Evolutionary conservation across 192 early-diverging fungal species (phyloP).

Genomic region (Gamsiella multidivaricata): DNA sequence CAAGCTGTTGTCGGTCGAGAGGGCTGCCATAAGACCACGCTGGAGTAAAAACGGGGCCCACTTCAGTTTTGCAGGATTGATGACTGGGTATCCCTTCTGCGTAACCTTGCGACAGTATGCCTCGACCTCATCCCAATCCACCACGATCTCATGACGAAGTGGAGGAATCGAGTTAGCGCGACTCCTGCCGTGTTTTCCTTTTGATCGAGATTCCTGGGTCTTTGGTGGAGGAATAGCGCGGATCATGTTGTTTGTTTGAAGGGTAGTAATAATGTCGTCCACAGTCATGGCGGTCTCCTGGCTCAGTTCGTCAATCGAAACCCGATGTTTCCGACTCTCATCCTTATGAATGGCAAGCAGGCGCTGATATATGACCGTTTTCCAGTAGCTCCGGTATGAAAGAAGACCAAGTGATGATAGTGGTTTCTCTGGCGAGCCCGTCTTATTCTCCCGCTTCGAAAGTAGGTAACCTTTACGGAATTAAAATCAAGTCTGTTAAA

Average conservation of each 20-base stretch:
- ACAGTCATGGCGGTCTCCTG: conserved; percentile 76
- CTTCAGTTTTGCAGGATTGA: conserved; percentile 69
- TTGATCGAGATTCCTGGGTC: conserved; percentile 32
- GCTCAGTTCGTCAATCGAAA: conserved; percentile 68
- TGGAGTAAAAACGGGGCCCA: conserved; percentile 79
- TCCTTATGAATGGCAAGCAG: conserved; percentile 60
- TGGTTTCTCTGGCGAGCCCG: conserved; percentile 92
- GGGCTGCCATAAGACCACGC: conserved; percentile 36
- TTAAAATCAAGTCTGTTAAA: neutral
- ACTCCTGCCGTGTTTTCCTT: conserved; percentile 26
- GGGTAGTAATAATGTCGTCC: conserved; percentile 85
- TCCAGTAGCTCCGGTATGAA: conserved; percentile 93
- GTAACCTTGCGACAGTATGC: conserved; percentile 59
- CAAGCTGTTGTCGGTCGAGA: neutral
- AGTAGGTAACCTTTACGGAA: conserved; percentile 80
- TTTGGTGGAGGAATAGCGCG: conserved; percentile 41
- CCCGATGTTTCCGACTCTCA: conserved; percentile 27
- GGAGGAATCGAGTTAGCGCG: conserved; percentile 31
- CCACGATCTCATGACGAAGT: conserved; percentile 59
- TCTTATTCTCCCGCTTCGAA: conserved; percentile 76
- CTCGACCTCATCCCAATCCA: conserved; percentile 57
- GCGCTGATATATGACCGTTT: conserved; percentile 74
- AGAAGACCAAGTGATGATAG: conserved; percentile 89
- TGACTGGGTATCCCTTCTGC: conserved; percentile 62
- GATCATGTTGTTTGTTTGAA: conserved; percentile 69